A percentile compares a stretch with the other conserved stretches of the same genome.
Conservation (phyloP, 1,284 basidiomycete genomes). For the Malassezia nana region DNA sequence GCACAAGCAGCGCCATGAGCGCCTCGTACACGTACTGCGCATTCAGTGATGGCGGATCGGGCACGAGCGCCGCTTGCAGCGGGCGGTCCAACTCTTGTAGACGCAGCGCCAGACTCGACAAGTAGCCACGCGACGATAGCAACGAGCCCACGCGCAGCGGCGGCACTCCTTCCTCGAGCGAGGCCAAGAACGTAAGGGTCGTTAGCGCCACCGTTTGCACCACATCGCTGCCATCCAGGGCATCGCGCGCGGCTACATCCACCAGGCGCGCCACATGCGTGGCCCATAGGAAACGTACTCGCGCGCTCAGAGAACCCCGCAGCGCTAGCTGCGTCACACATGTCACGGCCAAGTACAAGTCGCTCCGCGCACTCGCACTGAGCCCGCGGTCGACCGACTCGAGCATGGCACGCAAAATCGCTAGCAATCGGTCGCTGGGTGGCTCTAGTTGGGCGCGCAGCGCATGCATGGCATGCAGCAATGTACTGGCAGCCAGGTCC, state of each 20-base stretch:
- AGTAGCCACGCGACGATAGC: slow-evolving; percentile 65
- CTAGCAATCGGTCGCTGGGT: slow-evolving; percentile 60
- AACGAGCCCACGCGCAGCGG: slow-evolving; percentile 51
- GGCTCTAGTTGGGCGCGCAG: slow-evolving; percentile 49
- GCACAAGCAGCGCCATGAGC: slow-evolving; percentile 75
- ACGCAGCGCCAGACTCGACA: slow-evolving; percentile 71
- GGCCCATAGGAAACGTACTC: slow-evolving; percentile 56
- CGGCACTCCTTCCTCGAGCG: slow-evolving; percentile 10
- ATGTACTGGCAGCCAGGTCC: slow-evolving; percentile 68
- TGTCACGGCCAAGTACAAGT: slow-evolving; percentile 58
- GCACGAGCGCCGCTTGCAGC: slow-evolving; percentile 70
- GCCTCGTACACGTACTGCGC: slow-evolving; percentile 89
- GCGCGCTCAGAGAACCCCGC: slow-evolving; percentile 51
- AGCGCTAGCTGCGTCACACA: slow-evolving; percentile 72
- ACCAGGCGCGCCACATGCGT: slow-evolving; percentile 61
- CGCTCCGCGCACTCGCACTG: slow-evolving; percentile 83
- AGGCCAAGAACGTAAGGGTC: slow-evolving; percentile 62
- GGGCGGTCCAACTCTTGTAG: slow-evolving; percentile 71
- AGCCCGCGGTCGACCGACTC: slow-evolving; percentile 68
- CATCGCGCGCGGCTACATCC: slow-evolving; percentile 71
- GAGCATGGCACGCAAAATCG: slow-evolving; percentile 65
- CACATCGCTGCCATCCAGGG: slow-evolving; percentile 84
- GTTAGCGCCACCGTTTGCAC: slow-evolving; percentile 92
- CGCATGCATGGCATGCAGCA: slow-evolving; percentile 72
- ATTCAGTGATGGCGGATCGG: slow-evolving; percentile 87